Evolutionary conservation across 495 filamentous ascomycete species (phyloP), one percentile per base, ranked within the genome.

Genomic region (Endocarpon pusillum): DNA sequence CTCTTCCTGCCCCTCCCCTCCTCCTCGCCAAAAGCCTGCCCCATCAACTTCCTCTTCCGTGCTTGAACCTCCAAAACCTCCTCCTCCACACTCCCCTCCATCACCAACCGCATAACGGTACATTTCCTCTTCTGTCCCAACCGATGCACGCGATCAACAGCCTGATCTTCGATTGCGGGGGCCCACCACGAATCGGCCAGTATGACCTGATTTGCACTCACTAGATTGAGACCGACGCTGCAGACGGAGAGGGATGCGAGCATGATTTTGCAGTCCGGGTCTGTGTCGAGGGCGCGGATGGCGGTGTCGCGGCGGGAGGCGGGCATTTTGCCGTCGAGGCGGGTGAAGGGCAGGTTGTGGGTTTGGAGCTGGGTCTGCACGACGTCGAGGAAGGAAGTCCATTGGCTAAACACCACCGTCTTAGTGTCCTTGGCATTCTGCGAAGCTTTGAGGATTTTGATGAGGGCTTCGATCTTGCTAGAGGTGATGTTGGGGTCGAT

Each of bases 181-280:
- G 84, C 83, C 83, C 86, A 94, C 86, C 83, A 94, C 28, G 68
- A 75, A 47, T 96, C 86, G 0, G 71, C 66, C 5, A 93, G 61
- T 11, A 94, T 73, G 30, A 89, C 83, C 17, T 86, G 85, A 36
- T 86, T 85, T 1, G 86, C 87, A 0, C 81, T 75, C 0, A 84
- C 78, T 10, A 96, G 70, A 43, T 96, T 94, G 24, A 96, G 61
- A 1, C 87, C 87, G 11, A 96, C 85, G 24, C 71, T 76, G 51
- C 80, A 84, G 9, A 91, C 87, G 8, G 66, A 71, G 15, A 96
- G 58, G 46, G 73, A 80, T 4, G 84, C 84, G 1, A 96, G 75
- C 52, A 96, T 65, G 43, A 96, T 71, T 11, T 69, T 73, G 42
- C 74, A 85, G 9, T 66, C 45, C 0, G 79, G 67, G 37, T 91